Percentiles rank a stretch among this genome's conserved stretches.
These are phyloP conservation scores for Cairneyella variabilis DNA, from an alignment of 495 filamentous ascomycete genomes.

Conservation along the genomic window DNA sequence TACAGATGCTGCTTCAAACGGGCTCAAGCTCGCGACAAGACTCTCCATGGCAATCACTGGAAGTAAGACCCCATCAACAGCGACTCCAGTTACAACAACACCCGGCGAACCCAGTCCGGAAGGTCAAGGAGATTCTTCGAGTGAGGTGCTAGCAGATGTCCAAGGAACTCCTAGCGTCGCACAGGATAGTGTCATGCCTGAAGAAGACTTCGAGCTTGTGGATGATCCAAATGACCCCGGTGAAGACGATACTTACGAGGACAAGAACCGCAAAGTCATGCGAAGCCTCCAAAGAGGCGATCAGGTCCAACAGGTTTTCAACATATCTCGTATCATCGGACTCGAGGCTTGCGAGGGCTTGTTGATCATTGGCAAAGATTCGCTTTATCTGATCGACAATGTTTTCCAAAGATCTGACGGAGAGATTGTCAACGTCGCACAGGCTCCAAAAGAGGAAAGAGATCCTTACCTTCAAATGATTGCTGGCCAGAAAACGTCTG, in stretches of 20 bases:
- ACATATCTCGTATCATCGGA: conserved; percentile 89
- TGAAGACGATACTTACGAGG: conserved; percentile 86
- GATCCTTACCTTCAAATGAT: conserved; percentile 95
- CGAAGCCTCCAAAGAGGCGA: conserved; percentile 87
- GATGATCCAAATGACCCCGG: conserved; percentile 73
- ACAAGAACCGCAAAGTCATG: conserved; percentile 97
- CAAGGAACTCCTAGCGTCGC: conserved; percentile 17
- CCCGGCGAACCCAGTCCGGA: conserved; percentile 3
- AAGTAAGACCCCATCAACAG: conserved; percentile 2
- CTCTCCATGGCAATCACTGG: conserved; percentile 19
- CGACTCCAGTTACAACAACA: conserved; percentile 1
- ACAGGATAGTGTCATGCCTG: conserved; percentile 46
- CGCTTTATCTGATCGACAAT: conserved; percentile 89
- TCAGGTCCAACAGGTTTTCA: conserved; percentile 89
- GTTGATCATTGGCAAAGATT: conserved; percentile 87
- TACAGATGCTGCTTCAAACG: conserved; percentile 26
- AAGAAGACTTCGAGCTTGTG: conserved; percentile 93
- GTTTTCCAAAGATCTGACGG: conserved; percentile 93
- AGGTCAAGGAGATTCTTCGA: conserved; percentile 18
- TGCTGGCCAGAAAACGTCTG: conserved; percentile 66
- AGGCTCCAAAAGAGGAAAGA: conserved; percentile 86
- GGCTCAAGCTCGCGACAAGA: conserved; percentile 37
- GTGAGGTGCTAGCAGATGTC: conserved; percentile 6
- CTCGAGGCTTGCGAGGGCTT: conserved; percentile 90
- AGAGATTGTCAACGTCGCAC: conserved; percentile 93